A percentile compares a stretch with the other conserved stretches of the same genome.
Evolutionary conservation across 768 basidiomycete genomes (phyloP).

Genomic region (Kwoniella sp.): DNA sequence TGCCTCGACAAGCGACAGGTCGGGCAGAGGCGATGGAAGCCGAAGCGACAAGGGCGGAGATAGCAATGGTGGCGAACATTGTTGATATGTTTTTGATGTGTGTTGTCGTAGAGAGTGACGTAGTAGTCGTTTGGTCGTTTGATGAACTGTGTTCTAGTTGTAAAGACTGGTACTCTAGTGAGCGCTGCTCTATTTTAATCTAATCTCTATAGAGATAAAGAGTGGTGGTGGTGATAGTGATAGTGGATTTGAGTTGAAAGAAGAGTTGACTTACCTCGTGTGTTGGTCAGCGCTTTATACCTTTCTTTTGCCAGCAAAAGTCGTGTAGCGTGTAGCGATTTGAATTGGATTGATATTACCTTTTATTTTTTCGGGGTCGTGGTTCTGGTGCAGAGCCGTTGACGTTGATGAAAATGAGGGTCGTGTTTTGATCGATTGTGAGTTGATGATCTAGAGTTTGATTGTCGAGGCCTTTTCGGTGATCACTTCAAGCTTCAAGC

Average conservation of each 20-base stretch:
- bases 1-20: slow-evolving; percentile 34
- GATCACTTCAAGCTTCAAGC: slow-evolving; percentile 5
- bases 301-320: slow-evolving; percentile 17
- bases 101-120: slow-evolving; percentile 15
- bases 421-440: slow-evolving; percentile 8
- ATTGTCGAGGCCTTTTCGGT: slow-evolving; percentile 2
- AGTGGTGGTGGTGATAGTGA: neutral
- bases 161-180: slow-evolving; percentile 3
- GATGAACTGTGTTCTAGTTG: slow-evolving; percentile 11
- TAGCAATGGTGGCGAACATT: slow-evolving; percentile 33
- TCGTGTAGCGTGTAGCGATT: no score
- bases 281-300: slow-evolving; percentile 22
- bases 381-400: no score
- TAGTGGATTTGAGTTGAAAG: slow-evolving; percentile 1
- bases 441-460: slow-evolving; percentile 6
- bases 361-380: slow-evolving; percentile 9
- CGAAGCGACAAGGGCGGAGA: slow-evolving; percentile 27
- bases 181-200: slow-evolving; percentile 23
- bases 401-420: slow-evolving; percentile 10
- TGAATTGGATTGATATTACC: slow-evolving; percentile 2
- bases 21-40: slow-evolving; percentile 34
- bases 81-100: slow-evolving; percentile 15
- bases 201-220: slow-evolving; percentile 6
- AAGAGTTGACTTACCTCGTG: slow-evolving; percentile 23
- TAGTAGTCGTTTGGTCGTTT: neutral